phyloP scores from a whole-genome alignment of 78 protist genomes.

The Dictyostelium citrinum region DNA sequence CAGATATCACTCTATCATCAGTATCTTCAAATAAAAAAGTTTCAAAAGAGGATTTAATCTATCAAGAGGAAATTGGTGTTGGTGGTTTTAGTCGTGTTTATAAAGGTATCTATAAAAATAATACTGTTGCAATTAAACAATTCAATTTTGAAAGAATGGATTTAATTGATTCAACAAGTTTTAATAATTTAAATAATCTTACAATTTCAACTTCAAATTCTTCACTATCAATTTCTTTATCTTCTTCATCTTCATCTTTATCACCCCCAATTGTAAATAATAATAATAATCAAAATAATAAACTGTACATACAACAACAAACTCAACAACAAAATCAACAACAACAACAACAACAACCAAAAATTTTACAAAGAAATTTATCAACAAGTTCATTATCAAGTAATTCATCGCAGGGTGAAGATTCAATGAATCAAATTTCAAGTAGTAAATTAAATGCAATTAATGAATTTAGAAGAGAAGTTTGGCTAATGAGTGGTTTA shows the following conservation, averaged over 20 bases:
- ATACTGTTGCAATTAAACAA: slow-evolving; percentile 43
- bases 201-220: neutral
- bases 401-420: slow-evolving; percentile 23
- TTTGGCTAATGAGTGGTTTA: slow-evolving; percentile 73
- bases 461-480: slow-evolving; percentile 80
- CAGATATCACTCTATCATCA: slow-evolving; percentile 51
- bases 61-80: slow-evolving; percentile 43
- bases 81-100: slow-evolving; percentile 68
- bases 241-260: neutral
- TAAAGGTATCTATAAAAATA: slow-evolving; percentile 6
- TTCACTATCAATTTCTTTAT: neutral
- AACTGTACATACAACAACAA: neutral
- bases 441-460: slow-evolving; percentile 18
- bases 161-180: neutral
- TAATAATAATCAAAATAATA: neutral
- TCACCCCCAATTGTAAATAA: neutral
- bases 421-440: neutral
- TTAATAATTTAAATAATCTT: neutral
- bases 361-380: slow-evolving; percentile 12
- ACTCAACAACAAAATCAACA: neutral
- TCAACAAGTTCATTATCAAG: slow-evolving; percentile 43
- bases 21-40: slow-evolving; percentile 54
- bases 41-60: neutral
- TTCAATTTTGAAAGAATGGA: slow-evolving; percentile 62
- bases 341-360: neutral